These are phyloP conservation scores for Venturia oleaginea DNA, from an alignment of 2,329 filamentous ascomycete species.

Conservation along the genomic window DNA sequence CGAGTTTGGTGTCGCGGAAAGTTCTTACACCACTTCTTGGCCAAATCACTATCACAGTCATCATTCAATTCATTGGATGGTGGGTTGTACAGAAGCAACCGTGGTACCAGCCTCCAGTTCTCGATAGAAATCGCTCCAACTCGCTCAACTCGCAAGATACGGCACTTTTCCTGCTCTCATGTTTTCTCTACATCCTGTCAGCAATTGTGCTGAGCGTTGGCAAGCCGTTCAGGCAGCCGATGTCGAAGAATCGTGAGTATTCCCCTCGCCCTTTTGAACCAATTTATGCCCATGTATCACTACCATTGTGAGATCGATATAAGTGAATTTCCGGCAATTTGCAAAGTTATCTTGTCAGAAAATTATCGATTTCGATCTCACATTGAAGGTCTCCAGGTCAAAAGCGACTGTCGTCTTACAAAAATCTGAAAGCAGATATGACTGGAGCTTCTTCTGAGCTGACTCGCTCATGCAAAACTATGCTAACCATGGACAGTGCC, in stretches of 20 bases:
- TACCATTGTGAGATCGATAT: no score
- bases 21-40: constrained; percentile 82
- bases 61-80: constrained; percentile 67
- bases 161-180: constrained; percentile 77
- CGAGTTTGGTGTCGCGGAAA: constrained; percentile 85
- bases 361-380: no score
- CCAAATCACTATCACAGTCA: constrained; percentile 73
- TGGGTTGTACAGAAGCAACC: constrained; percentile 65
- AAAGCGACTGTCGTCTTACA: no score
- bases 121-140: constrained; percentile 72
- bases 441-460: no score
- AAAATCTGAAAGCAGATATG: no score
- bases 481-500: no score
- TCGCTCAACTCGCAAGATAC: constrained; percentile 92
- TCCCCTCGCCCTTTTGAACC: constrained; percentile 4
- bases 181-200: constrained; percentile 89
- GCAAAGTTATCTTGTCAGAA: no score
- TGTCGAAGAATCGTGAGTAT: constrained; percentile 65
- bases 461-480: no score
- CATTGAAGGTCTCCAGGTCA: no score
- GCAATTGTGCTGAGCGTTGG: constrained; percentile 89
- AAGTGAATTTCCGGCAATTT: no score
- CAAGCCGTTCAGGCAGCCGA: constrained; percentile 74
- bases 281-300: neutral
- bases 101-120: constrained; percentile 71